Base-by-base conservation (phyloP, 305 asterid species). In the Plantago lanceolata region DNA sequence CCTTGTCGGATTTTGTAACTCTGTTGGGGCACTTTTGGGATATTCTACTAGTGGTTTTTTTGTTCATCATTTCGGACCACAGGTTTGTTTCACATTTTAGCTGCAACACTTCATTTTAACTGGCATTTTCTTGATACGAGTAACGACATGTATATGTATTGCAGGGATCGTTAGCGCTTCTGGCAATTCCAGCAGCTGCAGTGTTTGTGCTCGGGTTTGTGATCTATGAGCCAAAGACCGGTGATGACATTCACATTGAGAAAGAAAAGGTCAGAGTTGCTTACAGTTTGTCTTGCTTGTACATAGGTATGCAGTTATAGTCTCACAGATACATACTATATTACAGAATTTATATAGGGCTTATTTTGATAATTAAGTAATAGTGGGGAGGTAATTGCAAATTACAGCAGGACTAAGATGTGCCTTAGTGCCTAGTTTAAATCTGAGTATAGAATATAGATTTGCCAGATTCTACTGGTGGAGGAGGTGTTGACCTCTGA, bases 21-120 rank as follows among this genome's bases (percentile, higher is more conserved):
- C 86, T 0, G 76, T 65, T 21, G 90, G 90, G 40, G 87, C 90
- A 26, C 88, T 85, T 18, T 11, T 83, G 29, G 90, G 94, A 6
- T 85, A 74, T 69, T 76, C 85, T 52, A 74, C 77, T 6, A 83
- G 94, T 59, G 90, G 94, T 0, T 76, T 83, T 64, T 72, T 85
- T 51, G 90, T 83, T 71, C 86, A 76, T 68, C 86, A 52, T 47
- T 71, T 81, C 47, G 88, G 94, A 44, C 31, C 94, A 66, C 86
- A 83, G 90, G 94, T 77, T 8, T 16, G 43, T 52, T 8, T 57
- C 11, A 15, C 45, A 40, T 1, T 8, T 37, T 35, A 28, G 13
- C 26, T 57, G 47, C 29, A 28, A 28, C 43, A 55, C 26, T 16
- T 37, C 44, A 9, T 9, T 40, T 40, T 40, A 40, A 4, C 45